Evolutionary conservation across 176 grass and related monocot genomes (phyloP).

Genomic region (Cenchrus fungigraminus): DNA sequence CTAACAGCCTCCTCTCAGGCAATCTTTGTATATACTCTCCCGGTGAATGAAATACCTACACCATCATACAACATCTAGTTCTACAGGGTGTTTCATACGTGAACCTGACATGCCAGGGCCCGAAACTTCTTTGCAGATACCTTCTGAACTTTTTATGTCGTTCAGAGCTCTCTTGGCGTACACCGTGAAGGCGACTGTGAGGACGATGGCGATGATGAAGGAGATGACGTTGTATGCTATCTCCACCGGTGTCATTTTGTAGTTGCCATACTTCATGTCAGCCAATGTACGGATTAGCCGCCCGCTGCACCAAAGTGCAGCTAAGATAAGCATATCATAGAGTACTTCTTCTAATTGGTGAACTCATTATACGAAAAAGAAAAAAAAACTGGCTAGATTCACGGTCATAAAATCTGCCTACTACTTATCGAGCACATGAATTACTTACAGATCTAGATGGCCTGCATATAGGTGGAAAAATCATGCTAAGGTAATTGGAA

Average conservation of each 20-base stretch:
- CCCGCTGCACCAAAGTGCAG: slow-evolving; percentile 63
- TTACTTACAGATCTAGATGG: background rate
- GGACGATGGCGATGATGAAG: slow-evolving; percentile 57
- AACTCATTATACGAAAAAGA: background rate
- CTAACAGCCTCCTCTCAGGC: background rate
- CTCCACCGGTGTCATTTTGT: slow-evolving; percentile 84
- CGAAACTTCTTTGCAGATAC: background rate
- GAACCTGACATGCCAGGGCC: background rate
- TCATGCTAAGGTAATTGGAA: background rate
- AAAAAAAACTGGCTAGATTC: background rate
- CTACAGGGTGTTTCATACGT: slow-evolving; percentile 35
- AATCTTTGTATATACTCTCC: background rate
- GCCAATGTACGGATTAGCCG: slow-evolving; percentile 82
- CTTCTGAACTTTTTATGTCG: slow-evolving; percentile 54
- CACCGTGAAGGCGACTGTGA: slow-evolving; percentile 78
- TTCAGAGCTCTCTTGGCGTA: slow-evolving; percentile 81
- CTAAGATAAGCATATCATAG: slow-evolving; percentile 28
- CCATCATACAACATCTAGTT: slow-evolving; percentile 43
- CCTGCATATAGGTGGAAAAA: background rate
- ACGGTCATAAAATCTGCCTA: background rate
- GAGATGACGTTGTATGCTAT: slow-evolving; percentile 87
- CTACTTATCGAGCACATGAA: background rate
- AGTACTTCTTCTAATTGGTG: background rate
- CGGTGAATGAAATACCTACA: background rate
- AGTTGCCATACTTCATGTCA: slow-evolving; percentile 85